A percentile compares a stretch with the other conserved stretches of the same genome.
Evolutionary conservation across 495 filamentous ascomycete genomes (phyloP).

Genomic region (Amorphotheca resinae): DNA sequence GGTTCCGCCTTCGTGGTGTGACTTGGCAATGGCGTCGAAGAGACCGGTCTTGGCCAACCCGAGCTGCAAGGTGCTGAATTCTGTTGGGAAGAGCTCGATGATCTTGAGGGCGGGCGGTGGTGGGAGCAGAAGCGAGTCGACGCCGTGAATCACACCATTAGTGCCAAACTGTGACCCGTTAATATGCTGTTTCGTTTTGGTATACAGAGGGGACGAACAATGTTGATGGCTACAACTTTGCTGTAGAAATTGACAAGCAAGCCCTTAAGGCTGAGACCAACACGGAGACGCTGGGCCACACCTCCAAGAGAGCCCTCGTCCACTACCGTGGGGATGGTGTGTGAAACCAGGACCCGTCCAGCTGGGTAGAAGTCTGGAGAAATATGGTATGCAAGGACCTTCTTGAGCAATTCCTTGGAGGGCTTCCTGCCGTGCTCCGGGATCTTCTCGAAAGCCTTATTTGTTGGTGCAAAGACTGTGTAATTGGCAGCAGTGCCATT

Average conservation of each 20-base stretch:
- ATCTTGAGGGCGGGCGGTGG: slow-evolving; percentile 48
- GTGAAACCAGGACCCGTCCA: slow-evolving; percentile 41
- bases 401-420: slow-evolving; percentile 50
- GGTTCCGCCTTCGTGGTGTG: slow-evolving; percentile 40
- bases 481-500: slow-evolving; percentile 56
- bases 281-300: slow-evolving; percentile 52
- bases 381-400: slow-evolving; percentile 60
- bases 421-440: slow-evolving; percentile 41
- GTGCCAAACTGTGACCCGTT: slow-evolving; percentile 31
- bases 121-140: slow-evolving; percentile 60
- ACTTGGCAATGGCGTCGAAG: slow-evolving; percentile 30
- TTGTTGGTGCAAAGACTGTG: slow-evolving; percentile 70
- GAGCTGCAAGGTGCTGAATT: slow-evolving; percentile 66
- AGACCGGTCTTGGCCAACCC: slow-evolving; percentile 61
- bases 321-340: slow-evolving; percentile 61
- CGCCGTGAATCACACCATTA: slow-evolving; percentile 72
- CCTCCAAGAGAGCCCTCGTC: slow-evolving; percentile 35
- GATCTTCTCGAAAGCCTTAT: slow-evolving; percentile 45
- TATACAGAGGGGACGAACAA: slow-evolving; percentile 33
- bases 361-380: slow-evolving; percentile 46
- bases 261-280: slow-evolving; percentile 41
- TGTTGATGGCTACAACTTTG: slow-evolving; percentile 49
- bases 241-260: slow-evolving; percentile 63
- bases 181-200: background rate
- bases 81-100: slow-evolving; percentile 52